Percentiles rank a stretch among this genome's conserved stretches.
Evolutionary conservation across 192 early-diverging fungal genomes (phyloP).

Genomic region (Coemansia reversa): DNA sequence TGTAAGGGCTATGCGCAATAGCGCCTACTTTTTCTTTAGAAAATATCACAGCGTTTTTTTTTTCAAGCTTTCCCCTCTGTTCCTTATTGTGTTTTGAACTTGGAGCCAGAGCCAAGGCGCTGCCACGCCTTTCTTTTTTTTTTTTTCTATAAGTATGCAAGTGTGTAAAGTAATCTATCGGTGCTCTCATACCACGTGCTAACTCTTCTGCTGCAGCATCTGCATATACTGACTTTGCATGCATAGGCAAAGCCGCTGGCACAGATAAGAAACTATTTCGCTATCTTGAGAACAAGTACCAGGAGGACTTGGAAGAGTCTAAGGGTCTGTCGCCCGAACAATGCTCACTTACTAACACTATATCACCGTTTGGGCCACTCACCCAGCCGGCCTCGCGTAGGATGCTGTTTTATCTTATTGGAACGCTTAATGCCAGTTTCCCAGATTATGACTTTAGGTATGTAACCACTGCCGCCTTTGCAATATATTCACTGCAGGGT

Average conservation of each 20-base stretch:
- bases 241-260: constrained; percentile 86
- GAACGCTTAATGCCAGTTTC: constrained; percentile 92
- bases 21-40: too few species aligned
- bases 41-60: too few species aligned
- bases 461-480: constrained; percentile 47
- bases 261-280: constrained; percentile 91
- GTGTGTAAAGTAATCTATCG: too few species aligned
- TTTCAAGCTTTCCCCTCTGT: too few species aligned
- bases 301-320: constrained; percentile 61
- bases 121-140: too few species aligned
- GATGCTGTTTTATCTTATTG: constrained; percentile 92
- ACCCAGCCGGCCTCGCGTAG: constrained; percentile 79
- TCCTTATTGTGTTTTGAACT: too few species aligned
- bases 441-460: constrained; percentile 98
- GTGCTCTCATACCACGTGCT: too few species aligned
- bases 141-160: too few species aligned
- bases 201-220: too few species aligned
- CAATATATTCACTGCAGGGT: neutral
- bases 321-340: constrained; percentile 67
- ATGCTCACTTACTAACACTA: constrained; percentile 61
- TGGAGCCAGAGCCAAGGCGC: too few species aligned
- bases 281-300: constrained; percentile 83
- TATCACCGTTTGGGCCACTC: constrained; percentile 88
- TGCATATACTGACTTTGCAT: neutral
- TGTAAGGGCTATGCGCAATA: too few species aligned